Conservation (phyloP, 306 rosid genomes). For the Styphnolobium japonicum region DNA sequence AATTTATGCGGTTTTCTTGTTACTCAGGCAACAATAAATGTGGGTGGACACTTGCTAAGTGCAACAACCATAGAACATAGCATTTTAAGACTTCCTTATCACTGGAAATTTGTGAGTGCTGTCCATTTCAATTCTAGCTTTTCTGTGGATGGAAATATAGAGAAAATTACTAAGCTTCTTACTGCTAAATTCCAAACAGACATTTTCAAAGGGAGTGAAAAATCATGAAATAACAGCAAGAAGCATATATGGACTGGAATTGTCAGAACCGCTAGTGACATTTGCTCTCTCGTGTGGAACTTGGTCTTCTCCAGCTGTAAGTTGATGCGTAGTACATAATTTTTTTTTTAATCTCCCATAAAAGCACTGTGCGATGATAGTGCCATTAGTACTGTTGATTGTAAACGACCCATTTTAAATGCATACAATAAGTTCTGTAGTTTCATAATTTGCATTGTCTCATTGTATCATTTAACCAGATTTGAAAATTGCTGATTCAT, state of each 20-base stretch:
- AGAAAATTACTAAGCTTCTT: neutral
- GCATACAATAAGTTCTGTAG: neutral
- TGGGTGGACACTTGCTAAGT: slow-evolving; percentile 67
- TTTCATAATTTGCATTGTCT: slow-evolving; percentile 5
- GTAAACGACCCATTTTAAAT: neutral
- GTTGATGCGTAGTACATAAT: slow-evolving; percentile 18
- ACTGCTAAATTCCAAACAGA: slow-evolving; percentile 38
- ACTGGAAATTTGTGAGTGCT: slow-evolving; percentile 67
- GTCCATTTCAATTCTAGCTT: slow-evolving; percentile 11
- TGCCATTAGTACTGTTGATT: neutral
- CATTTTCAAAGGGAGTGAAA: slow-evolving; percentile 54
- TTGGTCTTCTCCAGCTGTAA: slow-evolving; percentile 89
- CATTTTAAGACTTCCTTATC: slow-evolving; percentile 77
- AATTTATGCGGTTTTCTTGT: slow-evolving; percentile 25
- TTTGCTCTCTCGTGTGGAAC: slow-evolving; percentile 84
- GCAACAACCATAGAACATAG: slow-evolving; percentile 79
- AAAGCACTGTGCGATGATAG: neutral
- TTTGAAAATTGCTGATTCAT: slow-evolving; percentile 27
- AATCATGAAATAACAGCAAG: slow-evolving; percentile 53
- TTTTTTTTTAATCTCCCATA: neutral
- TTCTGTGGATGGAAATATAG: neutral
- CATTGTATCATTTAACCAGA: no score
- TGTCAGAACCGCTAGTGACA: slow-evolving; percentile 78
- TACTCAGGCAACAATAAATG: slow-evolving; percentile 70
- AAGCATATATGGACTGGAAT: slow-evolving; percentile 59